A percentile compares a stretch with the other conserved stretches of the same genome.
phyloP scores from a whole-genome alignment of 2,329 filamentous ascomycete genomes.

The Neoascochyta sp. region DNA sequence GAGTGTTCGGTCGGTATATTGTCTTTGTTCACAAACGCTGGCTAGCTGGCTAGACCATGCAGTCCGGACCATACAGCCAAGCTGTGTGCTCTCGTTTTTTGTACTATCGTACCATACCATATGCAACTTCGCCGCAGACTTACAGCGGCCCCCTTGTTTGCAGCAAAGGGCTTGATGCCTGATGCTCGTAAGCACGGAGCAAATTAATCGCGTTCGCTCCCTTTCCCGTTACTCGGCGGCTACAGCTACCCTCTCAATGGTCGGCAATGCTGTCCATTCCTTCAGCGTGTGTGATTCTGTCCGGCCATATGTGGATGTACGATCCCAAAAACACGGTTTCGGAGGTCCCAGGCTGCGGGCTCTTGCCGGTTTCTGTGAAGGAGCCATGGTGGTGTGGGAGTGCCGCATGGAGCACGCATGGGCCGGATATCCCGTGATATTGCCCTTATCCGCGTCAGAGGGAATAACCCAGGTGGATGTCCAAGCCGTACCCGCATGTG shows the following conservation, averaged over 20 bases:
- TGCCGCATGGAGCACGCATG: too few relatives aligned
- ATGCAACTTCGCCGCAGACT: conserved; percentile 6
- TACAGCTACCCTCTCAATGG: conserved; percentile 7
- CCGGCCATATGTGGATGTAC: not conserved
- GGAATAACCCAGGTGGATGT: too few relatives aligned
- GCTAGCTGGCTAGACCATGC: not conserved
- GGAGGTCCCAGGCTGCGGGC: conserved; percentile 3
- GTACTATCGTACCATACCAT: conserved; percentile 1
- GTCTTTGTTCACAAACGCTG: not conserved
- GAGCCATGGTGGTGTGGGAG: not conserved
- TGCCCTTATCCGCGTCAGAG: too few relatives aligned
- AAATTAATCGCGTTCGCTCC: conserved; percentile 4
- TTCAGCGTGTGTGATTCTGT: conserved; percentile 2
- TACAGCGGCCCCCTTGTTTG: conserved; percentile 2
- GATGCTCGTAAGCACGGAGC: too few relatives aligned
- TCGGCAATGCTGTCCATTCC: conserved; percentile 1
- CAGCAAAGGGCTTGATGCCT: conserved; percentile 3
- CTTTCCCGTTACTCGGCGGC: conserved; percentile 5
- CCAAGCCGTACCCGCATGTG: too few relatives aligned
- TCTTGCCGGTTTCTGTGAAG: not conserved
- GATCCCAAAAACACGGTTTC: conserved; percentile 4
- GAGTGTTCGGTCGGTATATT: not conserved
- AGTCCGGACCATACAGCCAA: not conserved
- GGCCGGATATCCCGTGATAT: too few relatives aligned
- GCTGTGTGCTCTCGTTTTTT: too few relatives aligned